phyloP scores from a whole-genome alignment of 306 rosid species.

The Alnus rubra region DNA sequence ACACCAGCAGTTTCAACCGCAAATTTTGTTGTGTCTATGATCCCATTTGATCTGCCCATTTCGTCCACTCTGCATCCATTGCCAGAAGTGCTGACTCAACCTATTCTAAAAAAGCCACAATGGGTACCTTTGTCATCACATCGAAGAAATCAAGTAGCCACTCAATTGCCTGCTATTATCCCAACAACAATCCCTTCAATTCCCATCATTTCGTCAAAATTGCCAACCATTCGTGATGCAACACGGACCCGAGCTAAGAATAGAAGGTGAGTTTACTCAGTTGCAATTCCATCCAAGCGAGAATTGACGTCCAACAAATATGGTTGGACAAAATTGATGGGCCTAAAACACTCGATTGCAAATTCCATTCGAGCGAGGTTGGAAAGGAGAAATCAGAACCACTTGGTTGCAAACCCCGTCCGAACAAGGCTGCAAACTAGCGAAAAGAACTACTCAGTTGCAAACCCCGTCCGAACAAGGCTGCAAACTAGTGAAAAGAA shows the following conservation, averaged over 20 bases:
- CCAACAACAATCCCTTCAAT: neutral
- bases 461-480: no score
- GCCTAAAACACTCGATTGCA: no score
- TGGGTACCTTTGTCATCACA: neutral
- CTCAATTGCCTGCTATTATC: conserved; percentile 2
- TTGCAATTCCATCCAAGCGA: no score
- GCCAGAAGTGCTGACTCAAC: neutral
- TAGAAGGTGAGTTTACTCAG: no score
- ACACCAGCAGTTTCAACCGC: neutral
- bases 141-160: conserved; percentile 6
- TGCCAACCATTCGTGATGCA: conserved; percentile 16
- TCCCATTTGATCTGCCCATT: no score
- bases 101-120: conserved; percentile 19
- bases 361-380: no score
- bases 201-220: conserved; percentile 3
- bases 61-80: neutral
- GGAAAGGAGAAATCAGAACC: no score
- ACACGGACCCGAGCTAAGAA: neutral
- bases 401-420: no score
- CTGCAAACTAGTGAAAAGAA: no score
- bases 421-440: no score
- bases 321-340: no score
- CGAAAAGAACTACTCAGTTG: neutral
- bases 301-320: no score
- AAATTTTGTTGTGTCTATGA: neutral